phyloP scores from a whole-genome alignment of 2,329 filamentous ascomycete genomes.

The Huntiella omanensis region DNA sequence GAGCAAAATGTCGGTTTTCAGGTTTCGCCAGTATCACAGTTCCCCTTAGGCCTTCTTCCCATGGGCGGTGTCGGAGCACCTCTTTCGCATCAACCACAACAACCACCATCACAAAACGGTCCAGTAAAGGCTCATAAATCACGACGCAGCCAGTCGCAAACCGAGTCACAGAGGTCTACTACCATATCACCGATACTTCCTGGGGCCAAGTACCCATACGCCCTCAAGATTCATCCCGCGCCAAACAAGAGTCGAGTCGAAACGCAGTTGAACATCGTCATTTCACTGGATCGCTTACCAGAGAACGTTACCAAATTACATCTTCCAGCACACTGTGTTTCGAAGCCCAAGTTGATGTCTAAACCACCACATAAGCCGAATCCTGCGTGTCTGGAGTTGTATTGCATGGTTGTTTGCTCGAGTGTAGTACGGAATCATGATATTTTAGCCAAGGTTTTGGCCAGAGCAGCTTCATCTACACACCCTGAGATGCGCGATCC shows the following conservation, averaged over 20 bases:
- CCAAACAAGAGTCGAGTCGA: slow-evolving; percentile 45
- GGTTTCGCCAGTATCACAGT: slow-evolving; percentile 2
- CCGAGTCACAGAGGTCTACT: neutral
- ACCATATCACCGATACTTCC: neutral
- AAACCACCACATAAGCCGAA: slow-evolving; percentile 48
- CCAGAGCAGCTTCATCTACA: slow-evolving; percentile 26
- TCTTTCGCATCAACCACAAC: slow-evolving; percentile 4
- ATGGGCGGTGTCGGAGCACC: slow-evolving; percentile 5
- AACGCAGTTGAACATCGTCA: slow-evolving; percentile 79
- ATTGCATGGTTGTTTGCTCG: slow-evolving; percentile 71
- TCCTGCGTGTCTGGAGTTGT: slow-evolving; percentile 60
- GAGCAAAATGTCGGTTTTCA: slow-evolving; percentile 6
- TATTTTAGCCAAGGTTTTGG: slow-evolving; percentile 48
- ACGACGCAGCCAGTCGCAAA: neutral
- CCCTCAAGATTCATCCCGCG: slow-evolving; percentile 10
- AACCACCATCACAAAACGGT: neutral
- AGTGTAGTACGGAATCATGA: slow-evolving; percentile 69
- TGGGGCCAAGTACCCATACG: slow-evolving; percentile 5
- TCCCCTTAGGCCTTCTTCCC: slow-evolving; percentile 6
- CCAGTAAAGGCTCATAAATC: neutral
- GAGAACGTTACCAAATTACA: slow-evolving; percentile 61
- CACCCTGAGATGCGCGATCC: slow-evolving; percentile 19
- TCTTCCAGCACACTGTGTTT: slow-evolving; percentile 76
- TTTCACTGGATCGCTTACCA: slow-evolving; percentile 61
- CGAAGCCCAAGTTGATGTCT: slow-evolving; percentile 76